Percentiles rank a stretch among this genome's conserved stretches.
phyloP scores from a whole-genome alignment of 139 green algal species.

The Trebouxia sp. region DNA sequence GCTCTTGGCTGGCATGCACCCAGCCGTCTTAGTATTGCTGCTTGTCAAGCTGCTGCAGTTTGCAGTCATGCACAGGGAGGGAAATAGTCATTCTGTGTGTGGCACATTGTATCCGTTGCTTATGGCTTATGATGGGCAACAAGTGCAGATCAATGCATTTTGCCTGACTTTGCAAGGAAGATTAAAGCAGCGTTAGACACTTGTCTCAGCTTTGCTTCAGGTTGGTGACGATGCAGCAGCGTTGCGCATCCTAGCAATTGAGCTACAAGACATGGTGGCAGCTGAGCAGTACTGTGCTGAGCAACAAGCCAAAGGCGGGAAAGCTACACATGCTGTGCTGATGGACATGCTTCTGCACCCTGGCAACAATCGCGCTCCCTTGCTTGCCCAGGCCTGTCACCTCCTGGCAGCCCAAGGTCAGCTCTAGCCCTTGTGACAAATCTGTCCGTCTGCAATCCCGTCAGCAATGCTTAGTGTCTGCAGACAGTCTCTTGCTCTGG shows the following conservation, averaged over 20 bases:
- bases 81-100: too few species aligned
- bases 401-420: slow-evolving; percentile 49
- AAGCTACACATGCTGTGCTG: slow-evolving; percentile 54
- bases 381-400: slow-evolving; percentile 60
- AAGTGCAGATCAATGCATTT: too few species aligned
- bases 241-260: slow-evolving; percentile 68
- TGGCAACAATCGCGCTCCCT: slow-evolving; percentile 42
- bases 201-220: slow-evolving; percentile 18
- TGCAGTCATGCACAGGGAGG: too few species aligned
- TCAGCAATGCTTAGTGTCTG: too few species aligned
- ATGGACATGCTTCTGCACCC: slow-evolving; percentile 72
- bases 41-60: too few species aligned
- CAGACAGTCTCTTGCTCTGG: neutral
- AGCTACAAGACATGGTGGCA: slow-evolving; percentile 53
- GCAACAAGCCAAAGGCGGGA: slow-evolving; percentile 36
- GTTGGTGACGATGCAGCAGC: slow-evolving; percentile 60
- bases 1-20: too few species aligned
- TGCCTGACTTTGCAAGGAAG: neutral
- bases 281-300: slow-evolving; percentile 68
- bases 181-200: neutral
- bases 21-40: too few species aligned
- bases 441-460: neutral
- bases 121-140: too few species aligned
- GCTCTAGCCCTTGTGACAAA: neutral
- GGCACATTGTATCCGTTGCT: too few species aligned